Base-by-base conservation (phyloP, 2,329 filamentous ascomycete genomes). In the Cercospora zeae-maydis region DNA sequence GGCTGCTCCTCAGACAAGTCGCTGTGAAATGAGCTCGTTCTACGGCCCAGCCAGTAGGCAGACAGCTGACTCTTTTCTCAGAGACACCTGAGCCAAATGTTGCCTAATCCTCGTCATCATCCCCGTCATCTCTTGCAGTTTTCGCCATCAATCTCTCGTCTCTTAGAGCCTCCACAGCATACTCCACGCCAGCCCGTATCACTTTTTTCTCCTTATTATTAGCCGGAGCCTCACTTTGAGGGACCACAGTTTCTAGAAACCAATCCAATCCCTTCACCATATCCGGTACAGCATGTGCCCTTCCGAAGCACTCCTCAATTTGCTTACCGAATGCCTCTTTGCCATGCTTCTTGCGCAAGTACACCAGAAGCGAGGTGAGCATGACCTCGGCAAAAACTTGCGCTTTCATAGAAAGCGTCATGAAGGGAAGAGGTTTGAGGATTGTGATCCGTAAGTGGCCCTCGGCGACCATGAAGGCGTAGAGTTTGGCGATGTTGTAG, bases 311-410 rank as follows among this genome's bases (percentile, higher is more conserved):
- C 54, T 86, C 86, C 66, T 84, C 79, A 30, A 96, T 77, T 1
- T 80, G 79, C 59, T 81, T 80, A 62, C 87, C 84, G 65, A 87
- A 82, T 1, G 54, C 61, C 10, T 61, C 67, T 24, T 67, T 65
- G 13, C 67, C 66, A 31, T 75, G 72, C 63, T 78, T 76, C 60
- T 82, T 82, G 30, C 67, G 65, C 13, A 67, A 53, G 51, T 71
- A 84, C 51, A 91, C 82, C 33, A 98, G 84, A 11, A 92, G 77
- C 1, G 87, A 89, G 54, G 95, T 86, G 14, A 98, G 81, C 68
- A 97, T 78, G 7, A 95, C 80, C 75, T 97, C 92, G 51, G 93
- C 82, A 73, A 98, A 95, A 24, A 85, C 85, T 61, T 84, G 86
- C 0, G 91, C 91, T 77, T 89, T 92, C 7, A 85, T 79, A 72